Evolutionary conservation across 2,329 filamentous ascomycete species (phyloP).

Genomic region (Aureobasidium sp.): DNA sequence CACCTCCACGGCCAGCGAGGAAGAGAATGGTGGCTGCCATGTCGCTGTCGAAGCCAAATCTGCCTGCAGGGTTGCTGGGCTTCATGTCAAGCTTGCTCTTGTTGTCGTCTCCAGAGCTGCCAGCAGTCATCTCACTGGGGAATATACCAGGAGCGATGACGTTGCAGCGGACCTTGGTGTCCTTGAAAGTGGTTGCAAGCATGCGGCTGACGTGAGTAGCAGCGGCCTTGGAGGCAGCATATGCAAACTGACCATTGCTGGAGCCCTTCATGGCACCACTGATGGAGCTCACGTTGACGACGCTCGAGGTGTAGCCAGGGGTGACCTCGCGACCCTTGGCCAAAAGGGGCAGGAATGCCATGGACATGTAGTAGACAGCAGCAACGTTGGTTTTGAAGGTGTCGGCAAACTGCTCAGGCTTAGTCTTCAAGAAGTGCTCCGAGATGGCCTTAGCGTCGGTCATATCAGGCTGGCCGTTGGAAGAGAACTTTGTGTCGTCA

Average conservation of each 20-base stretch:
- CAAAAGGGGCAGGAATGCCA: slow-evolving; percentile 49
- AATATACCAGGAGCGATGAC: slow-evolving; percentile 40
- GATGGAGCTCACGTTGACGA: slow-evolving; percentile 50
- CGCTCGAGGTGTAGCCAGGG: slow-evolving; percentile 42
- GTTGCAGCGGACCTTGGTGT: slow-evolving; percentile 39
- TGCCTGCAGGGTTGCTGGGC: slow-evolving; percentile 39
- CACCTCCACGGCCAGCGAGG: slow-evolving; percentile 44
- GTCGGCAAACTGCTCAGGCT: slow-evolving; percentile 41
- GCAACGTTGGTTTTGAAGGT: slow-evolving; percentile 49
- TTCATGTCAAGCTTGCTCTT: slow-evolving; percentile 39
- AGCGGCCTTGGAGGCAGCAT: slow-evolving; percentile 45
- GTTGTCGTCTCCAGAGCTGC: slow-evolving; percentile 39
- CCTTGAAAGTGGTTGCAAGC: slow-evolving; percentile 39
- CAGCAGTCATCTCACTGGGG: slow-evolving; percentile 44
- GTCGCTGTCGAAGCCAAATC: slow-evolving; percentile 41
- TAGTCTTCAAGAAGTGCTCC: slow-evolving; percentile 44
- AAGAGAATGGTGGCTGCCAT: slow-evolving; percentile 48
- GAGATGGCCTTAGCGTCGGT: slow-evolving; percentile 42
- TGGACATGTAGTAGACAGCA: slow-evolving; percentile 47
- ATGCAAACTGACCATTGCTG: slow-evolving; percentile 47
- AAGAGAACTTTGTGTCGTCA: slow-evolving; percentile 43
- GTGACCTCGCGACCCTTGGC: slow-evolving; percentile 42
- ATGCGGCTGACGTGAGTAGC: slow-evolving; percentile 41
- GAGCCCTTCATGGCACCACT: slow-evolving; percentile 46
- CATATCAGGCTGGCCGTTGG: slow-evolving; percentile 44